Conservation (phyloP, 2,329 filamentous ascomycete genomes). For the Ceratocystis smalleyi region DNA sequence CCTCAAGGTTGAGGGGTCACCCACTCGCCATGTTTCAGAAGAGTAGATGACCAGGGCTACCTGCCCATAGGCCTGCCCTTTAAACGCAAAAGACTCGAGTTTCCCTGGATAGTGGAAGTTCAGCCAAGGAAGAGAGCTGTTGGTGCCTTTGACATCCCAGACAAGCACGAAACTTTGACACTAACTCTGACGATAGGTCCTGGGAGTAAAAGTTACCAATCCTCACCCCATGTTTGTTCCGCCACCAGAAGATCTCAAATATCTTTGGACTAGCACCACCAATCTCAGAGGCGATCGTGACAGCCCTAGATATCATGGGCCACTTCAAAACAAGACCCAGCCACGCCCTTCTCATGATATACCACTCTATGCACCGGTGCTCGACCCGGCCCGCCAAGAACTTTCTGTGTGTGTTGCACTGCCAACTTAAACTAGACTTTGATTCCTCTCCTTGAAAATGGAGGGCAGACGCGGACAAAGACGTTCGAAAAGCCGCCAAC, state of each 20-base stretch:
- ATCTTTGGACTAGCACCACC: slow-evolving; percentile 18
- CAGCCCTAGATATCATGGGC: neutral
- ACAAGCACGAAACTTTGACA: slow-evolving; percentile 91
- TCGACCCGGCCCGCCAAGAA: slow-evolving; percentile 17
- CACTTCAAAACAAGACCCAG: neutral
- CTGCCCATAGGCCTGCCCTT: neutral
- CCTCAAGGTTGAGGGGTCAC: slow-evolving; percentile 6
- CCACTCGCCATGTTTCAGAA: neutral
- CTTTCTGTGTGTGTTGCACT: slow-evolving; percentile 71
- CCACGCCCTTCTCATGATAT: too few relatives aligned
- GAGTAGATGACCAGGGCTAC: neutral
- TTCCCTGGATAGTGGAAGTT: neutral
- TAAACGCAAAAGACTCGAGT: neutral
- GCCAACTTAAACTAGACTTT: slow-evolving; percentile 91
- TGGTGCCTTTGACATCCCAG: slow-evolving; percentile 28
- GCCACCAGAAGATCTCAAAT: slow-evolving; percentile 15
- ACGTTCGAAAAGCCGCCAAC: slow-evolving; percentile 68
- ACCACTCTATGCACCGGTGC: slow-evolving; percentile 12
- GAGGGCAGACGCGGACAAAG: slow-evolving; percentile 71
- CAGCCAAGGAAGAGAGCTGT: neutral
- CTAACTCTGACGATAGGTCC: slow-evolving; percentile 81
- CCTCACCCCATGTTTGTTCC: slow-evolving; percentile 2
- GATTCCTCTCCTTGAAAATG: slow-evolving; percentile 52
- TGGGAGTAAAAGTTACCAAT: slow-evolving; percentile 25
- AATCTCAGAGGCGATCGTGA: neutral